Evolutionary conservation across 306 rosid genomes (phyloP), one percentile per base, ranked within the genome.

Genomic region (Neltuma alba): DNA sequence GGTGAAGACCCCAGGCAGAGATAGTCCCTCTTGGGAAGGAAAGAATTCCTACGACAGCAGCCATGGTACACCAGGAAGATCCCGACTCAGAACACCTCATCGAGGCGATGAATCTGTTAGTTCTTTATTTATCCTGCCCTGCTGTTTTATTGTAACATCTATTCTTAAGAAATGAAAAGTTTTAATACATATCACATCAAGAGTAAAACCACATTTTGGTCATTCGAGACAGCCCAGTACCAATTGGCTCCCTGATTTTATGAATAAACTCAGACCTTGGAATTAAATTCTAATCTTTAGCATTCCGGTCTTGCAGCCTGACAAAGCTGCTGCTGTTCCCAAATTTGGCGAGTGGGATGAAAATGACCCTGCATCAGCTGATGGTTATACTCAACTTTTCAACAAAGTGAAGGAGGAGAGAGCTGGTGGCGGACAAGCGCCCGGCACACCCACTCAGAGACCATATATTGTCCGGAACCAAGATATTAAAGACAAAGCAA

Each of bases 261-360:
- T 18, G 76, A 66, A 72, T 48, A 15, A 45, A 75, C 21, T 48
- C 72, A 11, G 8, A 21, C 54, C 20, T 55, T 45, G 9, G 60
- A 18, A 79, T 48, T 41, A 50, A 16, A 45, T 78, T 62, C 52
- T 86, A 73, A 86, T 41, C 25, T 73, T 33, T 60, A 34, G 70
- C 38, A 62, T 74, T 84, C 12, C 78, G 63, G 47, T 79, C 27
- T 82, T 60, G 69, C 92, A 92, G 97, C 92, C 94, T 37, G 97
- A 95, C 15, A 89, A 84, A 54, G 99, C 92, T 44, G 94, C 98
- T 65, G 94, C 99, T 61, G 97, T 95, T 85, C 99, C 99, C 1
- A 92, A 89, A 74, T 92, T 95, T n/a, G 99, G 99, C 11, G 99
- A 86, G 41, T 95, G 99, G 98, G 91, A 95, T 77, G 97, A 89